Percentiles rank a stretch among this genome's conserved stretches.
Evolutionary conservation across 2,329 filamentous ascomycete genomes (phyloP).

Genomic region (Hymenoscyphus occultus): DNA sequence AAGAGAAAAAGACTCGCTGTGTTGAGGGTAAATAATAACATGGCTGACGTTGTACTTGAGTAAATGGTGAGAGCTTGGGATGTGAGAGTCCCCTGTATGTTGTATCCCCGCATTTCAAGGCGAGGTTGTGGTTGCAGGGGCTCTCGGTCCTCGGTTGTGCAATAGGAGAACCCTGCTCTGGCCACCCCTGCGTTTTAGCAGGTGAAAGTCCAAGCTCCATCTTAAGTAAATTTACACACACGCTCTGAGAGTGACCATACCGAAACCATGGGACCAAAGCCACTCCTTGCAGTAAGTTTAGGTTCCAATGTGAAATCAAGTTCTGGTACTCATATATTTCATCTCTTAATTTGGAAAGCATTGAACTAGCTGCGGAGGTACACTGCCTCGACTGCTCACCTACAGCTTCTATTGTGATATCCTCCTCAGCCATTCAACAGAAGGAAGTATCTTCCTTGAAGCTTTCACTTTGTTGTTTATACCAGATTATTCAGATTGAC

Average conservation of each 20-base stretch:
- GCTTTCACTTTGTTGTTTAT: not conserved
- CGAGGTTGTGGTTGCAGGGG: too few species aligned
- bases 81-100: not conserved
- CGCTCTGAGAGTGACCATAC: too few species aligned
- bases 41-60: not conserved
- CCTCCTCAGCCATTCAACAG: not conserved
- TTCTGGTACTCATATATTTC: not conserved
- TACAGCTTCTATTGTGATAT: constrained; percentile 1
- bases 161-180: not conserved
- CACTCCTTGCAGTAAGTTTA: too few species aligned
- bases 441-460: not conserved
- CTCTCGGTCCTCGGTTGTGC: not conserved
- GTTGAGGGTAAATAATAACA: not conserved
- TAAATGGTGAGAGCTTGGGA: not conserved
- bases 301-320: too few species aligned
- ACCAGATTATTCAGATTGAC: not conserved
- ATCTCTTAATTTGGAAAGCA: not conserved
- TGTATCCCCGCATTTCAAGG: not conserved
- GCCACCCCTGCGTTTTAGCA: not conserved
- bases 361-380: constrained; percentile 22
- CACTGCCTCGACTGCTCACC: constrained; percentile 24
- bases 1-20: not conserved
- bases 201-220: not conserved
- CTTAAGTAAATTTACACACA: too few species aligned
- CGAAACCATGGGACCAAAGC: too few species aligned